These are phyloP conservation scores for Malus hybrid DNA, from an alignment of 331 rosid genomes.

Conservation along the genomic window DNA sequence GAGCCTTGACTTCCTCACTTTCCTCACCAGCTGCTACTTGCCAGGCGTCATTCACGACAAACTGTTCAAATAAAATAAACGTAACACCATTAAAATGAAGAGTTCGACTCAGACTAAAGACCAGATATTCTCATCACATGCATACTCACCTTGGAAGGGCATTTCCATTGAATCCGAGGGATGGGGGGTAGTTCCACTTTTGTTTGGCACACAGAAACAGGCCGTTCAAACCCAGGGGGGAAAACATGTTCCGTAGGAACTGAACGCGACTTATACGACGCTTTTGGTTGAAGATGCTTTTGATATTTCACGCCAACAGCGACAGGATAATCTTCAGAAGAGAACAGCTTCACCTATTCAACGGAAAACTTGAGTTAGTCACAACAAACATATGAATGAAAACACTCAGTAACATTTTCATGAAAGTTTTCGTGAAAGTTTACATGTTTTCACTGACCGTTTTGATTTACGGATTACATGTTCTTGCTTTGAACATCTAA, in stretches of 20 bases:
- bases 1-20: conserved; percentile 43
- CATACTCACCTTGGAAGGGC: conserved; percentile 53
- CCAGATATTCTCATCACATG: not conserved
- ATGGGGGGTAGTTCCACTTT: conserved; percentile 14
- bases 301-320: conserved; percentile 33
- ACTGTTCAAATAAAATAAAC: conserved; percentile 21
- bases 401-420: not conserved
- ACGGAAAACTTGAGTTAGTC: not conserved
- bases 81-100: not conserved
- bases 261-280: conserved; percentile 26
- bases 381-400: not conserved
- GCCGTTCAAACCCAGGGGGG: conserved; percentile 61
- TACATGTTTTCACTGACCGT: not conserved
- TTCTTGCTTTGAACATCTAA: too few species aligned
- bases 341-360: conserved; percentile 48
- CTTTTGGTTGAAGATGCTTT: conserved; percentile 41
- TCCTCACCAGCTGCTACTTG: conserved; percentile 58
- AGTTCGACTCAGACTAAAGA: not conserved
- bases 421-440: too few species aligned
- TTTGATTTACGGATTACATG: not conserved
- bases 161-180: conserved; percentile 43
- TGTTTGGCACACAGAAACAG: conserved; percentile 15
- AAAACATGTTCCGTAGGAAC: conserved; percentile 21
- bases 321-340: conserved; percentile 48
- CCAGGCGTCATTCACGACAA: conserved; percentile 37